A percentile compares a stretch with the other conserved stretches of the same genome.
phyloP scores from a whole-genome alignment of 169 alveolate species.

The Plasmodium gonderi region DNA sequence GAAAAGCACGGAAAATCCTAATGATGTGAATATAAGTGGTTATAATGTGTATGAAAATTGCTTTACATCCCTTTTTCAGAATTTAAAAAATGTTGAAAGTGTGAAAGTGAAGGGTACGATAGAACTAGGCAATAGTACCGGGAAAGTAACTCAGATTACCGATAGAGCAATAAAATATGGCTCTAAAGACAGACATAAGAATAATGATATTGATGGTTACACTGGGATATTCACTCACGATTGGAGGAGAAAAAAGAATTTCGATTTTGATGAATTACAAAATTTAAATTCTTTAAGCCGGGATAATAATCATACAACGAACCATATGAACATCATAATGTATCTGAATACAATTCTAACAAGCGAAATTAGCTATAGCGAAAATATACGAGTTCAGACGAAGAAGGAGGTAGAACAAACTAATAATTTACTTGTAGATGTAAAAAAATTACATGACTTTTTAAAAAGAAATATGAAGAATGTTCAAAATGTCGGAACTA shows the following conservation, averaged over 20 bases:
- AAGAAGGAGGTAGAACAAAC: background rate
- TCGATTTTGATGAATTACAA: background rate
- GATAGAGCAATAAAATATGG: too few relatives aligned
- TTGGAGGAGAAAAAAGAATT: background rate
- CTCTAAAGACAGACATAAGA: too few relatives aligned
- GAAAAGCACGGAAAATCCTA: too few relatives aligned
- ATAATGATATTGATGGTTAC: too few relatives aligned
- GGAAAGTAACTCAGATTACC: too few relatives aligned
- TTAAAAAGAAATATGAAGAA: background rate
- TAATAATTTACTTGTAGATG: background rate
- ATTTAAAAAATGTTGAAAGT: too few relatives aligned
- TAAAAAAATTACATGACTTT: conserved; percentile 23
- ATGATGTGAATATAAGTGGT: too few relatives aligned
- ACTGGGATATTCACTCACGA: background rate
- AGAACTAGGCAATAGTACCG: too few relatives aligned
- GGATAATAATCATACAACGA: background rate
- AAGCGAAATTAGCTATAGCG: conserved; percentile 16
- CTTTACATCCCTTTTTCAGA: too few relatives aligned
- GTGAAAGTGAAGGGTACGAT: too few relatives aligned
- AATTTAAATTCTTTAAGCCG: background rate
- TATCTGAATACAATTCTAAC: conserved; percentile 25
- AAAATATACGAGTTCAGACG: background rate
- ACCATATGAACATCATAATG: conserved; percentile 19
- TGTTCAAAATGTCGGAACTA: background rate
- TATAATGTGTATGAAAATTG: too few relatives aligned